Evolutionary conservation across 192 early-diverging fungal species (phyloP).

Genomic region (Backusella sp.): DNA sequence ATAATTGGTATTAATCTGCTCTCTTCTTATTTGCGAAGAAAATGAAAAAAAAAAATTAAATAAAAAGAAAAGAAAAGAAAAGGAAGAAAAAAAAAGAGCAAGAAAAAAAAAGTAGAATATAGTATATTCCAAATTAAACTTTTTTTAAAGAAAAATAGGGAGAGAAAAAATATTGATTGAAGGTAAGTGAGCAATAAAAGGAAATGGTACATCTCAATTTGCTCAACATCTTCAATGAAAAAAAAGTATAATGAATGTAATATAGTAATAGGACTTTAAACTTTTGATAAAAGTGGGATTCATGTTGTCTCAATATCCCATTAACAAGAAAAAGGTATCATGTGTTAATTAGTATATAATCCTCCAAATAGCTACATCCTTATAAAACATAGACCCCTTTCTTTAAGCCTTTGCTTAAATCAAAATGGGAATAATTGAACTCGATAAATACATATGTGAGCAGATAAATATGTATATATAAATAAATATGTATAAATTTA

Average conservation of each 20-base stretch:
- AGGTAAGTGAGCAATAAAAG: not conserved
- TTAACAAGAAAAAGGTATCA: not conserved
- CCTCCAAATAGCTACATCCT: not conserved
- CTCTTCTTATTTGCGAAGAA: not conserved
- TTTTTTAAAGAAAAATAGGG: slow-evolving; percentile 2
- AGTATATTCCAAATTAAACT: slow-evolving; percentile 5
- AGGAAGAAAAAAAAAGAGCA: not conserved
- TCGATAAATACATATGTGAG: not conserved
- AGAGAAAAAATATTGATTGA: not conserved
- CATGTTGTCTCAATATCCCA: not conserved
- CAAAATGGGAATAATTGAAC: slow-evolving; percentile 4
- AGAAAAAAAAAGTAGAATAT: not conserved
- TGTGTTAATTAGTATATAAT: slow-evolving; percentile 4
- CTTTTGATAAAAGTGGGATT: not conserved
- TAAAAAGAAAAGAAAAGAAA: not conserved
- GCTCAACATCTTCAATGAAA: not conserved
- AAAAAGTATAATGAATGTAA: not conserved
- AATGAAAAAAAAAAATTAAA: not conserved
- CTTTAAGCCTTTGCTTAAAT: slow-evolving; percentile 9
- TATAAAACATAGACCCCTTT: not conserved
- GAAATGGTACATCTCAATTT: not conserved
- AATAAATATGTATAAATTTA: slow-evolving; percentile 10
- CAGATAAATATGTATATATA: slow-evolving; percentile 6
- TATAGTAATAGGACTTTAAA: not conserved
- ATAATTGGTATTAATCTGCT: not conserved